Evolutionary conservation across 441 rosid genomes (phyloP), one percentile per base, ranked within the genome.

Genomic region (Theobroma grandiflorum): DNA sequence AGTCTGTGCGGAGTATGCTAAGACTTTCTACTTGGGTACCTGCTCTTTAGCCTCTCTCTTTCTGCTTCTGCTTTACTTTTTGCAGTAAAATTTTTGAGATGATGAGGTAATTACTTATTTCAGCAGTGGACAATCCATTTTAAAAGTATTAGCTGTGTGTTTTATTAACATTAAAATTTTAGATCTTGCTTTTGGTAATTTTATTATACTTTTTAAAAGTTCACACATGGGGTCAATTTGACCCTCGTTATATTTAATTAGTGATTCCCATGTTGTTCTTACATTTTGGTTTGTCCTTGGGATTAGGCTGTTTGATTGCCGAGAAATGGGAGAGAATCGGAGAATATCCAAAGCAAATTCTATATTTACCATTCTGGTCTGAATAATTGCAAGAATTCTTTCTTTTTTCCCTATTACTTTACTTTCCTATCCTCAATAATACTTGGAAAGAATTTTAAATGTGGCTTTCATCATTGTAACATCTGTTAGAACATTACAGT

Each of bases 1-100:
- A 70, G 88, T 89, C 69, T 89, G 90, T 76, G 90, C 86, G 31
- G 92, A 87, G 80, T 86, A 89, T 79, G 92, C 92, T 77, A 89
- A 86, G 82, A 89, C 92, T 31, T 89, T 87, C 76, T 86, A 89
- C 82, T 85, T 89, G 84, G 92, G 90, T 89, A 83, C 50, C 62
- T 64, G 20, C 58, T 57, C 47, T 71, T 71, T 52, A 15, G 3
- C 45, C 38, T 37, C 40, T 69, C 55, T 26, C 38, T 11, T 6
- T 69, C 67, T 65, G 12, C 33, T 35, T n/a, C 6, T 64, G 38
- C 4, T 31, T 50, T 4, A 18, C 18, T 3, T 61, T 9, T 35
- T 45, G 11, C 42, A 22, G 38, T 47, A 18, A 20, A 18, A 40
- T 65, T 52, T 35, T 52, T 53, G 20, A 9, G 10, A 15, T 77